These are phyloP conservation scores for Globisporangium uncinulatum DNA, from an alignment of 352 stramenopile genomes.

Conservation along the genomic window DNA sequence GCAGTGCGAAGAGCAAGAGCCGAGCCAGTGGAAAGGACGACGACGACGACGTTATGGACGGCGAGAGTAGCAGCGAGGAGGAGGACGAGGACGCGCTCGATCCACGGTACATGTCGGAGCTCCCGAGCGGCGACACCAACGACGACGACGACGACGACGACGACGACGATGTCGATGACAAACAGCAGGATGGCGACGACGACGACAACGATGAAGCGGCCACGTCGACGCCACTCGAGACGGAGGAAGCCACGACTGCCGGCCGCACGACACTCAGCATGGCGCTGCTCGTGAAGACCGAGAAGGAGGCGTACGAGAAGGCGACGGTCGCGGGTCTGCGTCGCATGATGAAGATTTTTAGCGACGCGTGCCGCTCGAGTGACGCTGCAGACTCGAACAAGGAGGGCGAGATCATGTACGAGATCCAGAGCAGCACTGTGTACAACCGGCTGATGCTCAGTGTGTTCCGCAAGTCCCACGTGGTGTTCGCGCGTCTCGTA, in stretches of 20 bases:
- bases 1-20: conserved; percentile 16
- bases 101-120: conserved; percentile 64
- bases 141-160: conserved; percentile 27
- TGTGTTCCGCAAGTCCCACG: conserved; percentile 86
- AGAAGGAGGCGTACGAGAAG: conserved; percentile 89
- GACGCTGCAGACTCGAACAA: conserved; percentile 73
- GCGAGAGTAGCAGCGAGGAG: conserved; percentile 71
- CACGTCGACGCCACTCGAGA: conserved; percentile 11
- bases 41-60: conserved; percentile 37
- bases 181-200: conserved; percentile 12
- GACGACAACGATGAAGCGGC: conserved; percentile 7
- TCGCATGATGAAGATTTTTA: conserved; percentile 92
- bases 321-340: conserved; percentile 85
- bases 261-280: conserved; percentile 75
- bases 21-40: conserved; percentile 25
- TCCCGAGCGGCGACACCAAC: conserved; percentile 23
- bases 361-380: conserved; percentile 91
- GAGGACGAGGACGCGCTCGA: conserved; percentile 78
- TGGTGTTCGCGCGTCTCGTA: conserved; percentile 83
- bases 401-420: conserved; percentile 80
- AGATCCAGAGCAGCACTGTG: conserved; percentile 90
- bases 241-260: conserved; percentile 18
- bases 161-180: conserved; percentile 18
- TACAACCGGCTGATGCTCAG: conserved; percentile 96
- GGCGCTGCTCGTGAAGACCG: conserved; percentile 61